Evolutionary conservation across 1,139 yeast species (phyloP), one percentile per base, ranked within the genome.

Genomic region (Starmera stellimalicola): DNA sequence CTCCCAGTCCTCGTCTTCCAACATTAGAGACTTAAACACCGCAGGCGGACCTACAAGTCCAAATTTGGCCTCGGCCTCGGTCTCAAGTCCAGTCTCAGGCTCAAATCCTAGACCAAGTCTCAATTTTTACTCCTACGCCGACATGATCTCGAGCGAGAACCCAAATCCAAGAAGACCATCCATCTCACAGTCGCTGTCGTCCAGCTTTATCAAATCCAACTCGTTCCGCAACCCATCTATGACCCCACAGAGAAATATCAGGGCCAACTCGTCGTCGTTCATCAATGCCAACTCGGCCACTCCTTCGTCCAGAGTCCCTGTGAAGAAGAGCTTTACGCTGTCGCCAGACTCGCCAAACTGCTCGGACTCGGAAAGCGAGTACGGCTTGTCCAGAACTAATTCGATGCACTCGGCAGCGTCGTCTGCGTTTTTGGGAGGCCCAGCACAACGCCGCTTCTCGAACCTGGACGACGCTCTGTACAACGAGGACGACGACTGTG

Each of bases 111-210:
- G 12, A 27, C 76, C 78, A n/a, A 62, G 76, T 2, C 62, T 81
- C 27, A 72, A 77, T 31, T 82, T 82, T 54, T 80, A 75, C 51
- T 77, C 88, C 5, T 83, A 79, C 53, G 94, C 91, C 5, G 94
- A 83, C 47, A 70, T 83, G 68, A 68, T 82, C 40, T 70, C 64
- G 44, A 74, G 69, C 48, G 87, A 79, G 51, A 48, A 52, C 36
- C 50, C 82, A 65, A 52, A 59, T 39, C 60, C 70, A 27, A 68
- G 78, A 51, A 67, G 83, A 53, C 84, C 84, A 16, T 65, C 77
- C 5, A 54, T 68, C 16, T 44, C 60, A 3, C 62, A 62, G 29
- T 55, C 65, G 2, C 40, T 58, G 18, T 55, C 65, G 3, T 54
- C 63, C 2, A 50, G 58, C 6, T 45, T 56, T 31, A 36, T 60